Percentiles rank a stretch among this genome's conserved stretches.
Conservation (phyloP, 805 yeast species). For the Tetrapisispora iriomotensis region DNA sequence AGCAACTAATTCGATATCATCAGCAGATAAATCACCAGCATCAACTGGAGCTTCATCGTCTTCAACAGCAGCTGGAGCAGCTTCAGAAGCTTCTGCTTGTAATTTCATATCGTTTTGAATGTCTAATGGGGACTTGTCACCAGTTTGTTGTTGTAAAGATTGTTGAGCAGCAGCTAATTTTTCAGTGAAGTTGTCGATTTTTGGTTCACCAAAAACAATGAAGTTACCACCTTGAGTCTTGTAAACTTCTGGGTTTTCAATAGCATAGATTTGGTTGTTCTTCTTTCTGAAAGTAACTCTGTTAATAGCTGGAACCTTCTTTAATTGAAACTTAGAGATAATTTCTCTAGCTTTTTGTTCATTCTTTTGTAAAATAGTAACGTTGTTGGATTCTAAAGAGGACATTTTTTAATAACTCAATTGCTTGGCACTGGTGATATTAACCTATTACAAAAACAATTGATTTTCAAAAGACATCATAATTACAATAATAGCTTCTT, state of each 20-base stretch:
- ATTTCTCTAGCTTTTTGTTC: constrained; percentile 93
- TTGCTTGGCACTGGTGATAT: no score
- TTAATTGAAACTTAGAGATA: constrained; percentile 79
- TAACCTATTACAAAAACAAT: no score
- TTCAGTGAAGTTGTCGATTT: constrained; percentile 86
- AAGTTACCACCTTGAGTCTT: constrained; percentile 86
- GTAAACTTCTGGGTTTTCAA: constrained; percentile 92
- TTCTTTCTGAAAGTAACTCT: constrained; percentile 94
- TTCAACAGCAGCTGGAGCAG: constrained; percentile 31
- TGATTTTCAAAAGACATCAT: no score
- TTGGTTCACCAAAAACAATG: constrained; percentile 96
- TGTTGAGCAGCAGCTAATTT: constrained; percentile 77
- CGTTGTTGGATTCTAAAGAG: constrained; percentile 13
- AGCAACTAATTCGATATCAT: constrained; percentile 75
- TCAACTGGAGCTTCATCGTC: constrained; percentile 68
- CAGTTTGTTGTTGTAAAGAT: constrained; percentile 35
- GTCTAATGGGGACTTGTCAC: constrained; percentile 57
- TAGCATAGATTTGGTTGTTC: constrained; percentile 84
- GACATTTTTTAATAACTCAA: no score
- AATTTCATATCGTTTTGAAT: constrained; percentile 76
- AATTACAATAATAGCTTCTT: no score
- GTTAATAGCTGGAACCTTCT: constrained; percentile 82
- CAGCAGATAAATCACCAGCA: constrained; percentile 71
- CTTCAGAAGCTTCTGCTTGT: constrained; percentile 39
- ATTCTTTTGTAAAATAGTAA: constrained; percentile 69